Base-by-base conservation (phyloP, 2,329 filamentous ascomycete genomes). In the Xylaria sp. region DNA sequence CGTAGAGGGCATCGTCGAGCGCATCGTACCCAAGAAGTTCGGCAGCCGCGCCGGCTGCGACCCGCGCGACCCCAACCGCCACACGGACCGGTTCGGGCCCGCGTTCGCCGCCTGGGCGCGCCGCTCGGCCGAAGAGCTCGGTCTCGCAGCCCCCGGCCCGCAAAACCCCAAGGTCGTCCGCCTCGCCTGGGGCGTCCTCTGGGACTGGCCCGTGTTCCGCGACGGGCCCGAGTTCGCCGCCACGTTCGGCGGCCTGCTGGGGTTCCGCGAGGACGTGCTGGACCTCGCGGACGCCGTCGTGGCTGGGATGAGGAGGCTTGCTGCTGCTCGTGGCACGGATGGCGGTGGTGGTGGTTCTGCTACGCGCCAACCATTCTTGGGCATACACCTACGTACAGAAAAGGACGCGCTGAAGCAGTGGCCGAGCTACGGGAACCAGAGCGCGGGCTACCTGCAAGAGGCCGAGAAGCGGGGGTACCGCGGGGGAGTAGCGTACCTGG, bases 371-470 rank as follows among this genome's bases (percentile, higher is more conserved):
- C 21, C 55, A 0, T 76, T 71, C 54, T 61, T 72, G 2, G 76
- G 76, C 0, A 61, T 78, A 2, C 77, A 80, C 58, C 70, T 80
- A 3, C 71, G 77, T 7, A 76, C 76, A 0, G 77, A 79, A 54
- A 70, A 66, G 44, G 76, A 79, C 54, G 76, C 76, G 2, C 60
- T 79, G 13, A 64, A 66, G 16, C 65, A 69, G 39, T 79, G 77
- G 76, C 76, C 76, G 13, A 66, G 69, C 1, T 78, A 71, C 51
- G 69, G 73, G 7, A 66, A 71, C 16, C 76, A 79, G 61, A 72
- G 64, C 13, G 54, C 58, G 16, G 70, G 69, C 1, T 79, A 78
- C 57, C 52, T 78, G 22, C 55, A 66, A 18, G 61, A 65, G 42
- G 70, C 71, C 0, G 57, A 69, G n/a, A 50, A 52, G 2, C 64